phyloP scores from a whole-genome alignment of 768 basidiomycete genomes.

The Suillus placidus region DNA sequence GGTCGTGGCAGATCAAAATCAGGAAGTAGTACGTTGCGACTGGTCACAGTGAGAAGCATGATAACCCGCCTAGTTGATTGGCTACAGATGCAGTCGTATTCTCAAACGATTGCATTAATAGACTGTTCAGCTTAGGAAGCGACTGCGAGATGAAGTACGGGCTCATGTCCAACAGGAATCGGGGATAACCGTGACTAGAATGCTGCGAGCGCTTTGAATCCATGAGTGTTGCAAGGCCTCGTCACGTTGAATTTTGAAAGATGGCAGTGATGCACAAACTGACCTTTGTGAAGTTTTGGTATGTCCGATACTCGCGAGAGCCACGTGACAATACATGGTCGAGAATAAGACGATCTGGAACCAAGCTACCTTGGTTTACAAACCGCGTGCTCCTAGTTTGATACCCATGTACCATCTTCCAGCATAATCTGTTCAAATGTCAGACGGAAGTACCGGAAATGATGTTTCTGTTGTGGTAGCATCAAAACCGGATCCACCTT shows the following conservation, averaged over 20 bases:
- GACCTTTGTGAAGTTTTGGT: not conserved
- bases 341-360: not conserved
- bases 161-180: not conserved
- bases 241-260: not conserved
- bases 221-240: not conserved
- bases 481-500: slow-evolving; percentile 18
- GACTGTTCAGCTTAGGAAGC: slow-evolving; percentile 1
- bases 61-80: slow-evolving; percentile 4
- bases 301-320: not conserved
- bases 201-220: not conserved
- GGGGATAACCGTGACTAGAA: not conserved
- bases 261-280: not conserved
- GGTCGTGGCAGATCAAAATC: slow-evolving; percentile 49
- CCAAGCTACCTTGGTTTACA: not conserved
- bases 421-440: slow-evolving; percentile 21
- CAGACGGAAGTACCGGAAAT: slow-evolving; percentile 18
- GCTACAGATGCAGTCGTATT: slow-evolving; percentile 15
- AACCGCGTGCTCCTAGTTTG: not conserved
- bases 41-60: slow-evolving; percentile 46
- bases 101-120: slow-evolving; percentile 1
- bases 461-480: slow-evolving; percentile 11
- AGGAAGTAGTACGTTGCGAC: slow-evolving; percentile 62
- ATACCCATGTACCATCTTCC: slow-evolving; percentile 17
- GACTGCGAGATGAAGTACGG: not conserved
- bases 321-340: not conserved